Conservation (phyloP, 768 basidiomycete genomes). For the Boletus rubropictus region DNA sequence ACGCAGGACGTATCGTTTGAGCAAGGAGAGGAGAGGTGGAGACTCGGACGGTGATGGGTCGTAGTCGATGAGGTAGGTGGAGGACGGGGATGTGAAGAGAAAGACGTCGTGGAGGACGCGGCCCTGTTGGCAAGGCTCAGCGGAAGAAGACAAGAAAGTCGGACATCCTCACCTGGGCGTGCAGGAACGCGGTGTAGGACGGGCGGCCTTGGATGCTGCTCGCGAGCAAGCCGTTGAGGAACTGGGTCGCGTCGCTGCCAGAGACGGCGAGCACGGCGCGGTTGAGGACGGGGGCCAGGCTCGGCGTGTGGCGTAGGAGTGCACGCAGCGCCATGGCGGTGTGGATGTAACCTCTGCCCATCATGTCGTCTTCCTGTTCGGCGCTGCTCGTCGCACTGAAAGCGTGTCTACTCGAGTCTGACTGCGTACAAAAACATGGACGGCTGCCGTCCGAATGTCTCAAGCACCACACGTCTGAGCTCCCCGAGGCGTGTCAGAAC, state of each 20-base stretch:
- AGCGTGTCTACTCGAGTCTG: slow-evolving; percentile 76
- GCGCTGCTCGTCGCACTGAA: slow-evolving; percentile 73
- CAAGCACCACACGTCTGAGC: slow-evolving; percentile 61
- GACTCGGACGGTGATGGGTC: slow-evolving; percentile 58
- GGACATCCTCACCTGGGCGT: slow-evolving; percentile 58
- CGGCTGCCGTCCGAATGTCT: slow-evolving; percentile 83
- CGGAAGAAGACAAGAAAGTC: not conserved
- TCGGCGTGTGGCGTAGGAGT: slow-evolving; percentile 45
- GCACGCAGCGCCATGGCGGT: slow-evolving; percentile 31
- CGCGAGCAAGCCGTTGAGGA: slow-evolving; percentile 74
- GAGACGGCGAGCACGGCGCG: slow-evolving; percentile 69
- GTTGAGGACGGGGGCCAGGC: slow-evolving; percentile 56
- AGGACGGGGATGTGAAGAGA: slow-evolving; percentile 57
- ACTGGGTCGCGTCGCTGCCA: slow-evolving; percentile 74
- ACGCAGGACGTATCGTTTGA: slow-evolving; percentile 83
- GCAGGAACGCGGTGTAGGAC: slow-evolving; percentile 67
- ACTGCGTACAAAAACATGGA: slow-evolving; percentile 79
- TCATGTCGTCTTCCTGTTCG: slow-evolving; percentile 78
- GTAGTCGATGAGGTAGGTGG: slow-evolving; percentile 66
- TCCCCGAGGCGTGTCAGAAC: slow-evolving; percentile 76
- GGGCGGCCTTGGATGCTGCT: slow-evolving; percentile 46
- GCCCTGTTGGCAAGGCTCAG: slow-evolving; percentile 46
- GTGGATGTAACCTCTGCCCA: slow-evolving; percentile 5
- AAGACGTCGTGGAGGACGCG: slow-evolving; percentile 87
- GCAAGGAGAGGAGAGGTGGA: slow-evolving; percentile 55